These are phyloP conservation scores for Ogataea philodendri DNA, from an alignment of 805 yeast species.

Conservation along the genomic window DNA sequence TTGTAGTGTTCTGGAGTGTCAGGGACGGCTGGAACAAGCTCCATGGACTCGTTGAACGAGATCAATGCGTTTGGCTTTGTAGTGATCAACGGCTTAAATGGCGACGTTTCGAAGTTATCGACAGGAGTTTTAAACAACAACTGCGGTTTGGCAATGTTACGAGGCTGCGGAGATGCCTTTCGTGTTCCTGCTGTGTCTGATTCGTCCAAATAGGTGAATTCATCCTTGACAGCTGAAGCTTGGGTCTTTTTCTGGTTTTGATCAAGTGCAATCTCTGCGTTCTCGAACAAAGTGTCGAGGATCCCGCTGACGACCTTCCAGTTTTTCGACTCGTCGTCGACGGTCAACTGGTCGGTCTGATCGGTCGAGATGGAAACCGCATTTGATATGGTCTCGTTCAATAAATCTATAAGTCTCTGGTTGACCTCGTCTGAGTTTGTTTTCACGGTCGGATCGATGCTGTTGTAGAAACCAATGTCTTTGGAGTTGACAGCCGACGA, in stretches of 20 bases:
- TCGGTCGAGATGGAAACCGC: slow-evolving; percentile 24
- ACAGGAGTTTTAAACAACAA: slow-evolving; percentile 51
- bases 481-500: slow-evolving; percentile 71
- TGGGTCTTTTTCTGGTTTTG: slow-evolving; percentile 30
- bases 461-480: slow-evolving; percentile 74
- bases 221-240: slow-evolving; percentile 16
- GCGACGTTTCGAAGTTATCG: slow-evolving; percentile 62
- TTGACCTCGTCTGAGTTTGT: slow-evolving; percentile 41
- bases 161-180: slow-evolving; percentile 11
- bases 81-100: slow-evolving; percentile 73
- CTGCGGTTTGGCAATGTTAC: slow-evolving; percentile 61
- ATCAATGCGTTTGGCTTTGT: slow-evolving; percentile 69
- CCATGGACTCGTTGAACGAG: slow-evolving; percentile 52
- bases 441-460: slow-evolving; percentile 53
- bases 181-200: slow-evolving; percentile 36
- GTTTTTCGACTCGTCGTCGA: slow-evolving; percentile 38
- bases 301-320: slow-evolving; percentile 65
- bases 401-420: slow-evolving; percentile 40
- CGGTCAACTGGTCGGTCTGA: slow-evolving; percentile 28
- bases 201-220: slow-evolving; percentile 53
- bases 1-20: slow-evolving; percentile 57
- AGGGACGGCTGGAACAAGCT: slow-evolving; percentile 37
- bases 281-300: slow-evolving; percentile 73
- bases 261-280: slow-evolving; percentile 68
- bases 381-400: slow-evolving; percentile 42